Evolutionary conservation across 1,139 yeast species (phyloP), one percentile per base, ranked within the genome.

Genomic region (Diutina ranongensis): DNA sequence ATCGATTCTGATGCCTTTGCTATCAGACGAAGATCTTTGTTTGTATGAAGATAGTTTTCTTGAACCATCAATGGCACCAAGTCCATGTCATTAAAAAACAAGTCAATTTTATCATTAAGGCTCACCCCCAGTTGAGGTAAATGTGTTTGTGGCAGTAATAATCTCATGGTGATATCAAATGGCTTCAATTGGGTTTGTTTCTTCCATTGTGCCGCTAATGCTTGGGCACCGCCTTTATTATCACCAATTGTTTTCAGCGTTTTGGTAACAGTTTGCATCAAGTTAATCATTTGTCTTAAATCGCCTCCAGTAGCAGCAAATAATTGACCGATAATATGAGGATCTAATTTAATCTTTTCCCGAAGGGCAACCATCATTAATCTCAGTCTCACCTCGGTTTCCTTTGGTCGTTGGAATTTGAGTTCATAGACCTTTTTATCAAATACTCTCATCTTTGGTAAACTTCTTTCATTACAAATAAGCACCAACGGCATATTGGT

Each of bases 371-470:
- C 89, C 0, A 97, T 80, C 89, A 89, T 80, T 52, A 94, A 68
- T 52, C 98, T 72, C 8, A 95, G 77, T 52, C 81, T 78, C 57
- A 92, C 80, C 54, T 87, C 92, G 36, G 69, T 71, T 22, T 92
- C 94, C 33, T 81, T 79, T 7, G 98, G 98, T 57, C 97, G 75
- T 61, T 95, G 73, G 66, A 94, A 94, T 40, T 83, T 85, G 50
- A 92, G 60, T 55, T 88, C 96, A 50, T 72, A 72, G 2, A 94
- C 80, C n/a, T 81, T 86, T 51, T 83, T 71, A 60, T 92, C 98
- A 60, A 94, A 88, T 1, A 96, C 94, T 57, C 97, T 74, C 97
- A 94, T 89, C 57, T 94, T 94, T 0, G 97, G 97, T 50, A 87
- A 69, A 10, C 86, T 74, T 53, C 87, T 81, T 58, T 94, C 99